These are phyloP conservation scores for Oryza meridionalis DNA, from an alignment of 176 grass and related monocot species.

Conservation along the genomic window DNA sequence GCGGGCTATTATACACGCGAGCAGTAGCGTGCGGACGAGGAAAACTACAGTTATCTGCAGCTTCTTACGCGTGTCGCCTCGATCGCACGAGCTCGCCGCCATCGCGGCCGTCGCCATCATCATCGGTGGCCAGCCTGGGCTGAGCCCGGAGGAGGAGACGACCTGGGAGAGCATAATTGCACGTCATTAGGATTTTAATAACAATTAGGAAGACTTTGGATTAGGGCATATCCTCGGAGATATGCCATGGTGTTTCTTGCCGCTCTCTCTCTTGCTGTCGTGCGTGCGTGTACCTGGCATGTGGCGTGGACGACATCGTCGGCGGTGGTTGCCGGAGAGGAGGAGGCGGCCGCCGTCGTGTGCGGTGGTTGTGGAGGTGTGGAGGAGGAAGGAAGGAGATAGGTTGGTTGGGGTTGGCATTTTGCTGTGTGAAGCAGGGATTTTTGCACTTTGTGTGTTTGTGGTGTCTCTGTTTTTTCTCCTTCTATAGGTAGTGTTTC, in stretches of 20 bases:
- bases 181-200: neutral
- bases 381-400: neutral
- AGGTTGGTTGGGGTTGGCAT: neutral
- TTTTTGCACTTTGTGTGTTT: neutral
- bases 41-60: neutral
- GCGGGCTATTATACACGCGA: conserved; percentile 20
- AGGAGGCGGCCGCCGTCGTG: neutral
- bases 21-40: conserved; percentile 26
- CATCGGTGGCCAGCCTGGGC: neutral
- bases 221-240: neutral
- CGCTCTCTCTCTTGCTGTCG: neutral
- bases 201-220: neutral
- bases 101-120: neutral
- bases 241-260: neutral
- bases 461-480: neutral
- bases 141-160: neutral
- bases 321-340: conserved; percentile 7
- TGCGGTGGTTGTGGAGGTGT: neutral
- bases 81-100: neutral
- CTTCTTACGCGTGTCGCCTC: conserved; percentile 45
- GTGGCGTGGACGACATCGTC: neutral
- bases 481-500: no score
- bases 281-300: conserved; percentile 2
- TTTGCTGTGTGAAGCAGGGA: neutral
- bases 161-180: neutral